These are phyloP conservation scores for Tuctoria greenei DNA, from an alignment of 176 grass and related monocot genomes.

Conservation along the genomic window DNA sequence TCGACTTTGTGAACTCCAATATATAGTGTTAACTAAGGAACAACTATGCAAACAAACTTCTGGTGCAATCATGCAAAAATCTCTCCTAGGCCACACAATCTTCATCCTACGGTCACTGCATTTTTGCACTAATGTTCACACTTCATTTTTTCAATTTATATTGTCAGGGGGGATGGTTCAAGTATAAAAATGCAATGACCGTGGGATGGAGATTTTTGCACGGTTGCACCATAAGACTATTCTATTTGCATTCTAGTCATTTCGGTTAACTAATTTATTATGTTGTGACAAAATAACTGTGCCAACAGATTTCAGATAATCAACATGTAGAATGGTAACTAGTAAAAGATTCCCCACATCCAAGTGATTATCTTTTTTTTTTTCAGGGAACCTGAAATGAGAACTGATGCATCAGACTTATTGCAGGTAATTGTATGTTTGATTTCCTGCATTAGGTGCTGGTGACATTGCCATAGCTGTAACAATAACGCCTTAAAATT, in stretches of 20 bases:
- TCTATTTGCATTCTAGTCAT: no score
- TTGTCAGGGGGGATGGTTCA: no score
- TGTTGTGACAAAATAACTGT: no score
- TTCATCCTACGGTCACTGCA: no score
- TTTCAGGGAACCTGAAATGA: slow-evolving; percentile 50
- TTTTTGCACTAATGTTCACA: no score
- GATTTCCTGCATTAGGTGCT: slow-evolving; percentile 10
- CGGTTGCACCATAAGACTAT: no score
- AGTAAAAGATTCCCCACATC: neutral
- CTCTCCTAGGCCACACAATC: no score
- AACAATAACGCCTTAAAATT: slow-evolving; percentile 29
- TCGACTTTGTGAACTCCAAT: neutral
- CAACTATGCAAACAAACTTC: slow-evolving; percentile 12
- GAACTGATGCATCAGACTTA: slow-evolving; percentile 40
- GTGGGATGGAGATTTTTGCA: no score
- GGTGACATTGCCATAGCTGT: neutral
- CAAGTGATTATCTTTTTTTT: neutral
- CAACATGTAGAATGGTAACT: slow-evolving; percentile 12
- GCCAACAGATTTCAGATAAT: neutral
- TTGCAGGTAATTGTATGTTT: slow-evolving; percentile 37
- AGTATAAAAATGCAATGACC: no score
- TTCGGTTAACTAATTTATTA: no score
- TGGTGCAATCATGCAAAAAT: no score
- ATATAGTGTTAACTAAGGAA: neutral
- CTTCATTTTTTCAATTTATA: no score